A percentile compares a stretch with the other conserved stretches of the same genome.
These are phyloP conservation scores for Rhizophagus sp. DNA, from an alignment of 192 early-diverging fungal genomes.

Conservation along the genomic window DNA sequence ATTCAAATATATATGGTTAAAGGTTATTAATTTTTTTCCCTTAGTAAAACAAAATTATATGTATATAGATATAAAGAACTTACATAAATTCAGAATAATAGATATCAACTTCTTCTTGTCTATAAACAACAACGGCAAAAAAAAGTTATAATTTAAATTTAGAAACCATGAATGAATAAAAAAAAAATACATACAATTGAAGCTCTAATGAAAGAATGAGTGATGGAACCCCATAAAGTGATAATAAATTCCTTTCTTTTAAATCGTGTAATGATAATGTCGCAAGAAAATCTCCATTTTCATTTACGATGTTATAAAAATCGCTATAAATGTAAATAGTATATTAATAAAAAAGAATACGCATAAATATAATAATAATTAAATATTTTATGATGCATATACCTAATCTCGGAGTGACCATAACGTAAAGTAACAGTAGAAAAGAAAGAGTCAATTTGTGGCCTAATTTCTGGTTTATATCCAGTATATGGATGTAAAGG, in stretches of 20 bases:
- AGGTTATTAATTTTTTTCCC: too few species aligned
- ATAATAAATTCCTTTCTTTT: neutral
- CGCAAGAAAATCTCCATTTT: neutral
- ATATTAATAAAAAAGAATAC: neutral
- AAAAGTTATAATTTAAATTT: neutral
- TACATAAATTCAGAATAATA: neutral
- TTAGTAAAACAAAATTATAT: neutral
- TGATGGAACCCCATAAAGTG: neutral
- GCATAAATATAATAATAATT: neutral
- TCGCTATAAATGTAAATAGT: neutral
- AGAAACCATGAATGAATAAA: too few species aligned
- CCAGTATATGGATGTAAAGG: neutral
- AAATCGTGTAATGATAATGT: neutral
- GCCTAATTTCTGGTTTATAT: neutral
- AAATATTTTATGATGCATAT: neutral
- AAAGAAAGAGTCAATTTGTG: slow-evolving; percentile 1
- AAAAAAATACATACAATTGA: too few species aligned
- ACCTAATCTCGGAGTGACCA: neutral
- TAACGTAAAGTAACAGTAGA: neutral
- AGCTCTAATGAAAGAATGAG: neutral
- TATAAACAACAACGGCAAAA: neutral
- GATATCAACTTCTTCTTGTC: neutral
- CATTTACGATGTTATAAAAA: slow-evolving; percentile 14
- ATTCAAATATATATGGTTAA: too few species aligned
- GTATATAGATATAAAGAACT: neutral